Conservation (phyloP, 1,139 yeast genomes). For the Candida smagusa region DNA sequence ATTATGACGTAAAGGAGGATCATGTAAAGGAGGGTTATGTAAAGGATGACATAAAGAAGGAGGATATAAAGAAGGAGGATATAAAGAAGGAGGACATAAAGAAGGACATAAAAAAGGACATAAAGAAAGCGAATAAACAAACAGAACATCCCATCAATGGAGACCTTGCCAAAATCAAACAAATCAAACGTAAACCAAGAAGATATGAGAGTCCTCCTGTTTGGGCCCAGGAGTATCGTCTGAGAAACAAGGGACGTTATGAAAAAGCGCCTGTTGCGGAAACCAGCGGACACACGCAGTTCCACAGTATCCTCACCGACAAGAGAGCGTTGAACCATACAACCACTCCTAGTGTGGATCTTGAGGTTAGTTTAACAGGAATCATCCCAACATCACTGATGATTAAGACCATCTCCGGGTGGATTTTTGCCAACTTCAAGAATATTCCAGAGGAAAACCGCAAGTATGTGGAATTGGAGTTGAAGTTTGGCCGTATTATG, state of each 20-base stretch:
- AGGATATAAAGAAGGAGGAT: not conserved
- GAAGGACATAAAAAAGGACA: no score
- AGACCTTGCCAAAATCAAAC: slow-evolving; percentile 16
- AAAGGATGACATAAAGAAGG: not conserved
- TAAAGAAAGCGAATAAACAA: not conserved
- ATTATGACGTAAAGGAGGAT: not conserved
- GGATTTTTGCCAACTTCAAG: slow-evolving; percentile 80
- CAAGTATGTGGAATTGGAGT: slow-evolving; percentile 70
- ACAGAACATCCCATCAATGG: slow-evolving; percentile 3
- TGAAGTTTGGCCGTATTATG: slow-evolving; percentile 75
- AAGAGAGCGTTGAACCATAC: slow-evolving; percentile 37
- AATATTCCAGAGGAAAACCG: slow-evolving; percentile 61
- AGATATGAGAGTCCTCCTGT: slow-evolving; percentile 67
- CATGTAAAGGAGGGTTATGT: not conserved
- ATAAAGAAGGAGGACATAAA: not conserved
- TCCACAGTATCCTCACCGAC: slow-evolving; percentile 10
- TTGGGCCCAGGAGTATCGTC: slow-evolving; percentile 80
- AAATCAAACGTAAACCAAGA: slow-evolving; percentile 47
- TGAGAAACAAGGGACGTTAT: slow-evolving; percentile 16
- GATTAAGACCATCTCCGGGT: slow-evolving; percentile 77
- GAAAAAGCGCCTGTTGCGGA: slow-evolving; percentile 5
- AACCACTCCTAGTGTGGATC: slow-evolving; percentile 37
- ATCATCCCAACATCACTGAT: slow-evolving; percentile 79
- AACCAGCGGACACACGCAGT: slow-evolving; percentile 1
- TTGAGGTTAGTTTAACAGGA: slow-evolving; percentile 64